Evolutionary conservation across 495 filamentous ascomycete species (phyloP), one percentile per base, ranked within the genome.

Genomic region (Talaromyces borbonicus): DNA sequence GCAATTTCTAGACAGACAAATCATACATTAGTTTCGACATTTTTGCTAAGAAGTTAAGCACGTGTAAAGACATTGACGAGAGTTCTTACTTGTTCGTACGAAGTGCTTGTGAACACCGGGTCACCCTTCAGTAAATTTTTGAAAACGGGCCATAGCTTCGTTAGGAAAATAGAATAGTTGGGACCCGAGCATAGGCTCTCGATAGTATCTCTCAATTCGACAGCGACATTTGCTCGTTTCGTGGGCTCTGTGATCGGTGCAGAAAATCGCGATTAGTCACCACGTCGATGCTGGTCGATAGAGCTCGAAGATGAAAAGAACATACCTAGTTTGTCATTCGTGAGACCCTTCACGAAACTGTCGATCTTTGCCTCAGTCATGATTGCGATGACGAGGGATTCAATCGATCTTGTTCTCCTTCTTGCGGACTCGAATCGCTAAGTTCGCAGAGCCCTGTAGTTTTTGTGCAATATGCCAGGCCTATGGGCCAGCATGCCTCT

Each of bases 61-160:
- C n/a, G n/a, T n/a, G n/a, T n/a, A n/a, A n/a, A n/a, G n/a, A 50
- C 8, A 16, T 25, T 23, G n/a, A 14, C 23, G 20, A 39, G 18
- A 9, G 32, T 46, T 22, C 65, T 46, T 64, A 84, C 81, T 72
- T 94, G 90, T 46, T 95, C 92, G 37, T 79, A 75, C 2, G 85
- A 87, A 55, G 79, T 84, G 56, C 83, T 93, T 49, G 87, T 83
- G 62, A 97, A 95, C 29, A 94, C 81, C n/a, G 87, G 87, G 47
- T 83, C 83, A 25, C 88, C 87, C 58, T 82, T 80, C 29, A 99
- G 65, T 24, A 96, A 84, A 50, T 78, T 78, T 59, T 87, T 74
- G 65, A 97, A 87, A n/a, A 93, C 72, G 11, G 93, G 93, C 67
- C 95, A 81, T 52, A 97, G 66, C 65, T 85, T 85, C 52, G 80